Evolutionary conservation across 768 basidiomycete species (phyloP), one percentile per base, ranked within the genome.

Genomic region (Boletus subcaerulescens): DNA sequence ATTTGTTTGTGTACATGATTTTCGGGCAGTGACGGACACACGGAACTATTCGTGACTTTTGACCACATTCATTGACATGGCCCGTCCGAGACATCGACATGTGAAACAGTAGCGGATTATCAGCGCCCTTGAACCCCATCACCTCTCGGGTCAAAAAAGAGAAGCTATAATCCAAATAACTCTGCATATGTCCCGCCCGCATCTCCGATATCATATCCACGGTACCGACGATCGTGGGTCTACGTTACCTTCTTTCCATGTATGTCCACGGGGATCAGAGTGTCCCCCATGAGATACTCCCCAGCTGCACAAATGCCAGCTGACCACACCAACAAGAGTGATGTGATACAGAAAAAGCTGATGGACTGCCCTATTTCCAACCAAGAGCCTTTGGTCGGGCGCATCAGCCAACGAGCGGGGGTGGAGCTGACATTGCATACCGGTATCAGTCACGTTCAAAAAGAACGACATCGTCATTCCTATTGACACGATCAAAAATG

Each of bases 391-490:
- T 39, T 18, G 6, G 61, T 35, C 6, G 18, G 55, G 3, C 33
- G 20, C 45, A 48, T 56, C 42, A 65, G 56, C 50, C 42, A 26
- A 57, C 4, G 26, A 41, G 32, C 8, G 26, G 14, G 15, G 24
- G 32, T 38, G 38, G 31, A 18, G 29, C 32, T 18, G 13, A 17
- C 49, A 29, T 17, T 61, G 73, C 66, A 54, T 58, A 85, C 85
- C 89, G 4, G 84, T 89, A 67, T 94, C 90, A 22, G 83, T 84
- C 26, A 94, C 91, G 36, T 82, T 83, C 75, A 85, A 85, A 71
- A 94, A 93, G 73, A 93, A 93, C 5, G 84, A 77, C 53, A 91
- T 76, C 0, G 90, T 91, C 88, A 91, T 91, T 26, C 84, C 88
- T 90, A 55, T 33, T 39, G 18, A 31, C 15, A 15, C 20, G 10